Evolutionary conservation across 345 rosid genomes (phyloP).

Genomic region (Citropsis articulata): DNA sequence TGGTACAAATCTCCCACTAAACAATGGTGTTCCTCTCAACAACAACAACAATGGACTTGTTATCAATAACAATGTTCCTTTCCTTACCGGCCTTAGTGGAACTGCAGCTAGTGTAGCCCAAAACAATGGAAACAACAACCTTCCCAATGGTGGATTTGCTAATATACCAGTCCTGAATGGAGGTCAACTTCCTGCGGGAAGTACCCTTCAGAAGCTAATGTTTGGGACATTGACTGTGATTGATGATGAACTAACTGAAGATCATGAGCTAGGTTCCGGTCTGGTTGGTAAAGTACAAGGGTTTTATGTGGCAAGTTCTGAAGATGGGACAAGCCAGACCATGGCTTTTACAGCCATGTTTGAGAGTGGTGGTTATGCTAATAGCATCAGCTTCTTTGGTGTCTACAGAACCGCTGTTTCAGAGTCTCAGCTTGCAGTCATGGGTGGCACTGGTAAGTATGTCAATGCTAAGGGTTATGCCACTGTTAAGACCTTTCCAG

Average conservation of each 20-base stretch:
- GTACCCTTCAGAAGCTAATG: slow-evolving; percentile 60
- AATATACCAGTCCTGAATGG: slow-evolving; percentile 39
- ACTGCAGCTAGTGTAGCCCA: slow-evolving; percentile 43
- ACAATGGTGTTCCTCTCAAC: slow-evolving; percentile 56
- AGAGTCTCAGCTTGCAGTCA: slow-evolving; percentile 74
- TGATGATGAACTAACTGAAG: slow-evolving; percentile 76
- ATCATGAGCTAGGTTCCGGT: slow-evolving; percentile 64
- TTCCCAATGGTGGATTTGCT: slow-evolving; percentile 38
- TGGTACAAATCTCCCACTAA: slow-evolving; percentile 70
- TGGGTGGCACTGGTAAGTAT: slow-evolving; percentile 90
- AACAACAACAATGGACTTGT: slow-evolving; percentile 59
- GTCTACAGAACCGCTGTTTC: slow-evolving; percentile 66
- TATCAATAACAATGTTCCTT: slow-evolving; percentile 83
- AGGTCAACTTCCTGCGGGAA: slow-evolving; percentile 53
- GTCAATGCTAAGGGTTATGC: slow-evolving; percentile 76
- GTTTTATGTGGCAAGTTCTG: slow-evolving; percentile 69
- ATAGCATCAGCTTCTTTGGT: slow-evolving; percentile 81
- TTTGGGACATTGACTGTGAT: slow-evolving; percentile 82
- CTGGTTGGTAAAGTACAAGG: slow-evolving; percentile 86
- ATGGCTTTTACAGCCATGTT: slow-evolving; percentile 86
- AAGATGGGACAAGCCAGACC: slow-evolving; percentile 75
- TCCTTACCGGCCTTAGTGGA: slow-evolving; percentile 79
- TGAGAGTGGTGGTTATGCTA: slow-evolving; percentile 55
- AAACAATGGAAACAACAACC: slow-evolving; percentile 46
- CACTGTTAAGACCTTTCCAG: slow-evolving; percentile 58